These are phyloP conservation scores for Stephania cephalantha DNA, from an alignment of 164 flowering plant species.

Conservation along the genomic window DNA sequence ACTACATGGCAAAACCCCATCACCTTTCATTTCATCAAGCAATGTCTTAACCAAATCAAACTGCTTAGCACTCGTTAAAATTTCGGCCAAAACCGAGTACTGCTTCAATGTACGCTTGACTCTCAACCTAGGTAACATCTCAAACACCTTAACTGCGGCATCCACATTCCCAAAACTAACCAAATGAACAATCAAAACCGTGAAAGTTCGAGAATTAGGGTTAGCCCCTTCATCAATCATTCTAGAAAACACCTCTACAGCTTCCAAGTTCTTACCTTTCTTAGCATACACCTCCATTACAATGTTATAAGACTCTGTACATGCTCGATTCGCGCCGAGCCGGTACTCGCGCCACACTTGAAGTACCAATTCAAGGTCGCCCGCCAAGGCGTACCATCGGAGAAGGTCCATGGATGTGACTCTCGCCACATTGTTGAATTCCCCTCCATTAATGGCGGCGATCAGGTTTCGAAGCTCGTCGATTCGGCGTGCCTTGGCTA, in stretches of 20 bases:
- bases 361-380: conserved; percentile 52
- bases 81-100: conserved; percentile 50
- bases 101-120: conserved; percentile 62
- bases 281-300: conserved; percentile 51
- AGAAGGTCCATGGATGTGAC: conserved; percentile 62
- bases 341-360: conserved; percentile 50
- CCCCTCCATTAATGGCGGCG: conserved; percentile 41
- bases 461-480: conserved; percentile 47
- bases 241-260: conserved; percentile 42
- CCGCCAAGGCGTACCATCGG: conserved; percentile 50
- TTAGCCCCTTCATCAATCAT: conserved; percentile 62
- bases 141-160: conserved; percentile 56
- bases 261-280: conserved; percentile 43
- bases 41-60: conserved; percentile 49
- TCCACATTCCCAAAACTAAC: conserved; percentile 42
- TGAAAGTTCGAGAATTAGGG: conserved; percentile 79
- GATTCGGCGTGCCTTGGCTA: conserved; percentile 41
- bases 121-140: conserved; percentile 61
- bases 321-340: conserved; percentile 23
- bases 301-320: conserved; percentile 69
- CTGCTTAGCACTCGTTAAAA: conserved; percentile 26
- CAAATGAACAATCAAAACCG: conserved; percentile 68
- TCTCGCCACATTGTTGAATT: conserved; percentile 34
- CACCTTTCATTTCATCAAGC: conserved; percentile 55
- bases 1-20: conserved; percentile 71